Evolutionary conservation across 2,329 filamentous ascomycete genomes (phyloP), one percentile per base, ranked within the genome.

Genomic region (Lasiodiplodia hormozganensis): DNA sequence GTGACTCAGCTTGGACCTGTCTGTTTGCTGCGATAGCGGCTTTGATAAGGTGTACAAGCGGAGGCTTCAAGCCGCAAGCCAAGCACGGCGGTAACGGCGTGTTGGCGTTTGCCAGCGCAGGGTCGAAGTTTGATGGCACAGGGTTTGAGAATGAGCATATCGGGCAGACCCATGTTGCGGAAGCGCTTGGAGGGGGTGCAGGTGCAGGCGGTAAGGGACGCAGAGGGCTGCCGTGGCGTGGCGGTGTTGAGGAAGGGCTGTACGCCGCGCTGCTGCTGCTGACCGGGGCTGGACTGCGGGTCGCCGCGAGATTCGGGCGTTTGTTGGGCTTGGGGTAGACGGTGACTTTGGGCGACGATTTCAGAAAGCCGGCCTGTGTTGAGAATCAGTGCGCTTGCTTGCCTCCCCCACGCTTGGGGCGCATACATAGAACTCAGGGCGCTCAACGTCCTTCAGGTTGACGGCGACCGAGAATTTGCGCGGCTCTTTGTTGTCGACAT

Each of bases 111-210:
- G 93, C 93, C 2, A 91, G 90, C 1, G 90, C 86, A 0, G 94
- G 92, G 74, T 98, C 95, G 77, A 98, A 98, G 78, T 97, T 97
- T 47, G 92, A 92, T 0, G 96, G 94, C 1, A 97, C 89, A 0
- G 93, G 91, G 75, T 98, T 98, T 11, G 94, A 95, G 76, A 97
- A 96, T 73, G 92, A 95, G 84, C 95, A 98, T 75, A 98, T 98
- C 1, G 92, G 91, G 82, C 95, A 98, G 23, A 98, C 90, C 95
- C 95, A 98, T 4, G 94, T 97, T 6, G 92, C 58, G 16, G 58
- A 54, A 23, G 67, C 58, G 28, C 38, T 78, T 16, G 85, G 80
- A 1, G 81, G 76, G n/a, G 86, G 82, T 18, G 85, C 82, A 16
- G 83, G 78, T 60, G 82, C 80, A 68, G 73, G 81, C 72, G 74